Conservation (phyloP, 352 stramenopile genomes). For the Pythium plurisporium region DNA sequence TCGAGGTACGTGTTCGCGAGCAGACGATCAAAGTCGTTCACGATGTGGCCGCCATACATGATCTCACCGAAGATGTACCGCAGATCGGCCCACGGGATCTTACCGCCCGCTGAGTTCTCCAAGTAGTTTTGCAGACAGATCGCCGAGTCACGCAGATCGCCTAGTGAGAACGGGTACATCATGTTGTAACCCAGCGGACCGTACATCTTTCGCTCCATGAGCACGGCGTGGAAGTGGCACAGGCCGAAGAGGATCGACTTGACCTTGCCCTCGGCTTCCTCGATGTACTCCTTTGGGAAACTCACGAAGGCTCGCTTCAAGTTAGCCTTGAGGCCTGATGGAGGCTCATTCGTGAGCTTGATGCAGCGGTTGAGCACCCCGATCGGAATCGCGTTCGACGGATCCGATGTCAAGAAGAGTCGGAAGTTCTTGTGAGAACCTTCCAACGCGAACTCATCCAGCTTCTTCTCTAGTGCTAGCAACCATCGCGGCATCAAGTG, state of each 20-base stretch:
- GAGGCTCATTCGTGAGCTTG: constrained; percentile 88
- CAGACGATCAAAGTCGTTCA: constrained; percentile 79
- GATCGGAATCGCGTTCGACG: constrained; percentile 80
- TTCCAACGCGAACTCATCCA: constrained; percentile 75
- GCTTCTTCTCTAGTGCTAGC: constrained; percentile 88
- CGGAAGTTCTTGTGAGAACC: constrained; percentile 75
- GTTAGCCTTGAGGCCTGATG: constrained; percentile 84
- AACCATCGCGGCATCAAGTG: constrained; percentile 95
- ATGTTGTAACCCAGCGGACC: constrained; percentile 89
- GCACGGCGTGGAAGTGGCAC: constrained; percentile 91
- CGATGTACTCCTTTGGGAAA: constrained; percentile 67
- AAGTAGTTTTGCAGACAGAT: constrained; percentile 90
- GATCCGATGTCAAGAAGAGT: constrained; percentile 87
- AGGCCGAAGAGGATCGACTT: constrained; percentile 87
- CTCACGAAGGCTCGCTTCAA: constrained; percentile 83
- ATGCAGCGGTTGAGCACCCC: constrained; percentile 86
- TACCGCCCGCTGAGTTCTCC: constrained; percentile 77
- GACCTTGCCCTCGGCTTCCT: constrained; percentile 79
- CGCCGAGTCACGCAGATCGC: constrained; percentile 78
- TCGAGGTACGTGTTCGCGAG: constrained; percentile 79
- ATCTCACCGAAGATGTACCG: constrained; percentile 87
- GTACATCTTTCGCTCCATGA: constrained; percentile 92
- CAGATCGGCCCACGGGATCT: constrained; percentile 88
- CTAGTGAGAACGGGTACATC: constrained; percentile 85
- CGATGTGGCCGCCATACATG: constrained; percentile 88